Base-by-base conservation (phyloP, 441 rosid genomes). In the Brassica hybrid region DNA sequence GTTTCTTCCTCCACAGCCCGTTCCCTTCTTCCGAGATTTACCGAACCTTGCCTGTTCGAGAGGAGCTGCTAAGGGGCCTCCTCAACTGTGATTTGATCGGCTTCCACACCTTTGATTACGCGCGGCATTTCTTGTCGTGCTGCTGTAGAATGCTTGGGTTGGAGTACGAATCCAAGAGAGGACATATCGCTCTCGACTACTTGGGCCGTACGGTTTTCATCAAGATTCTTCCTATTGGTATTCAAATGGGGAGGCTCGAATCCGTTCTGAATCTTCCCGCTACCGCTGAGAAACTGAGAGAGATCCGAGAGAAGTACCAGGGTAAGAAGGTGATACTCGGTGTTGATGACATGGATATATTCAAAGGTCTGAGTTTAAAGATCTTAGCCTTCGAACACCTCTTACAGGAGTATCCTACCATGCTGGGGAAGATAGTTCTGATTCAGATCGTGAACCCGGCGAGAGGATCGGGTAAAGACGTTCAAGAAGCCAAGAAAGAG, bases 71-170 rank as follows among this genome's bases (percentile, higher is more conserved):
- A 76, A 86, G 90, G 73, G 96, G 96, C 25, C 85, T 94, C 64
- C 86, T 94, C 72, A 94, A 94, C 38, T 88, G 94, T 50, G 98
- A 94, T 72, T 86, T 94, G 30, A 86, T 94, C 83, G 97, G 97
- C 71, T 94, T 94, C 65, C 98, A 94, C 48, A 94, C 98, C 12
- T 92, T 94, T 84, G 96, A 93, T 84, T 93, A 93, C 78, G 97
- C 97, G 0, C 88, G 98, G 0, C 98, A 94, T 83, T 94, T 94
- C 83, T 83, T 94, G 78, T 94, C 98, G 1, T 94, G 98, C 82
- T 94, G 98, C 84, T 88, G 98, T 81, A 85, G 98, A 78, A 92
- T 94, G 97, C 87, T 92, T 78, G 97, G 98, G 61, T 84, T 94
- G 73, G 94, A 88, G 72, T 92, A 92, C 80, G 94, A 94, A 79